Evolutionary conservation across 2,329 filamentous ascomycete species (phyloP).

Genomic region (Atkinsonella hypoxylon): DNA sequence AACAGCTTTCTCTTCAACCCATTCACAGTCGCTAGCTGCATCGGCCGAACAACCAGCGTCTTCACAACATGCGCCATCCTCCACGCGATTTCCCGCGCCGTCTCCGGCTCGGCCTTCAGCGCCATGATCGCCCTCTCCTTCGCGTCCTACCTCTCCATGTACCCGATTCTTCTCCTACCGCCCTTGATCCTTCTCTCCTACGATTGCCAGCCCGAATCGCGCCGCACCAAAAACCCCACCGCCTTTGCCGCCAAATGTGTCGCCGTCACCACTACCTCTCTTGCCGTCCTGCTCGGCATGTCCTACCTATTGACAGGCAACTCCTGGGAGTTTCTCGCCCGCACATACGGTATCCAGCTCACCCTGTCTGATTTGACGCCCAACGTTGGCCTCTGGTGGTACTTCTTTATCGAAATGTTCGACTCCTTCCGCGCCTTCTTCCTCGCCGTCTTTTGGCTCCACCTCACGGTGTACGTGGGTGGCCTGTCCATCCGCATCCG

Average conservation of each 20-base stretch:
- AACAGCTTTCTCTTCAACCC: constrained; percentile 87
- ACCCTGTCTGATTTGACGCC: constrained; percentile 86
- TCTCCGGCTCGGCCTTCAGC: constrained; percentile 58
- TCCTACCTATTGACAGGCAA: constrained; percentile 62
- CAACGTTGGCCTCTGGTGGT: constrained; percentile 97
- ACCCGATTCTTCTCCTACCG: constrained; percentile 75
- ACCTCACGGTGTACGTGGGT: constrained; percentile 80
- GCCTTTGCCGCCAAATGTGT: constrained; percentile 45
- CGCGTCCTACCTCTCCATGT: constrained; percentile 84
- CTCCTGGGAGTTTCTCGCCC: constrained; percentile 78
- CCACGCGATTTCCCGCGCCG: constrained; percentile 69
- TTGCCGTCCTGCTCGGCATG: constrained; percentile 53
- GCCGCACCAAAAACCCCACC: constrained; percentile 21
- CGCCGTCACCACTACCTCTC: constrained; percentile 37
- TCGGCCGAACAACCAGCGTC: constrained; percentile 77
- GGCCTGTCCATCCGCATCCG: constrained; percentile 75
- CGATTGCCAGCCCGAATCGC: constrained; percentile 41
- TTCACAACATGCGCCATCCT: constrained; percentile 86
- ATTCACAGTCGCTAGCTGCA: constrained; percentile 81
- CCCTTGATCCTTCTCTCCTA: constrained; percentile 73
- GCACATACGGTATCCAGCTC: constrained; percentile 88
- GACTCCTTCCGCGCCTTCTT: constrained; percentile 97
- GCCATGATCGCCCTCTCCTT: constrained; percentile 78
- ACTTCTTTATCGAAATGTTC: constrained; percentile 99
- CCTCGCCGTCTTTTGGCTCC: constrained; percentile 94